phyloP scores from a whole-genome alignment of 257 asterid genomes.

The Salvia miltiorrhiza region DNA sequence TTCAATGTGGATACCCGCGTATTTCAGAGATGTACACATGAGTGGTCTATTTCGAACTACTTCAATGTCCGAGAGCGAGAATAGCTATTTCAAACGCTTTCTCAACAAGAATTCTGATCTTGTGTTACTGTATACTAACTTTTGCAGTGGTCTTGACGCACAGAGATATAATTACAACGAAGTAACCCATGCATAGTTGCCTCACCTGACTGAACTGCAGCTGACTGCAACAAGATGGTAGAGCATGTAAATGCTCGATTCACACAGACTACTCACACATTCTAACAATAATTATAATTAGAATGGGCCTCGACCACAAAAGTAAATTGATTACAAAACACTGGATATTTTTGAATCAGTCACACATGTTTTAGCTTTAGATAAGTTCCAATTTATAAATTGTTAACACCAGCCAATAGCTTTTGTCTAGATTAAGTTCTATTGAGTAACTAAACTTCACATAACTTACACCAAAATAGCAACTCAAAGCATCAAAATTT shows the following conservation, averaged over 20 bases:
- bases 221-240: conserved; percentile 49
- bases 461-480: not conserved
- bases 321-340: not conserved
- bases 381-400: not conserved
- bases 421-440: not conserved
- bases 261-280: not conserved
- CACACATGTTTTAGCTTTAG: no score
- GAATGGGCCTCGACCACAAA: not conserved
- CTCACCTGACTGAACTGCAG: conserved; percentile 77
- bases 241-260: conserved; percentile 10
- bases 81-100: no score
- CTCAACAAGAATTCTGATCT: no score
- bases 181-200: conserved; percentile 70
- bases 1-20: no score
- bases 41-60: no score
- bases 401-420: not conserved
- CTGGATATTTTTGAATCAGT: no score
- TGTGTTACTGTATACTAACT: no score
- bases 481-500: conserved; percentile 3
- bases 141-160: no score
- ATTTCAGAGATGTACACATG: no score
- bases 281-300: not conserved
- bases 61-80: no score
- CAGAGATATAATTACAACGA: no score
- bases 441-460: not conserved